phyloP scores from a whole-genome alignment of 768 basidiomycete genomes.

The Mycena crocata region DNA sequence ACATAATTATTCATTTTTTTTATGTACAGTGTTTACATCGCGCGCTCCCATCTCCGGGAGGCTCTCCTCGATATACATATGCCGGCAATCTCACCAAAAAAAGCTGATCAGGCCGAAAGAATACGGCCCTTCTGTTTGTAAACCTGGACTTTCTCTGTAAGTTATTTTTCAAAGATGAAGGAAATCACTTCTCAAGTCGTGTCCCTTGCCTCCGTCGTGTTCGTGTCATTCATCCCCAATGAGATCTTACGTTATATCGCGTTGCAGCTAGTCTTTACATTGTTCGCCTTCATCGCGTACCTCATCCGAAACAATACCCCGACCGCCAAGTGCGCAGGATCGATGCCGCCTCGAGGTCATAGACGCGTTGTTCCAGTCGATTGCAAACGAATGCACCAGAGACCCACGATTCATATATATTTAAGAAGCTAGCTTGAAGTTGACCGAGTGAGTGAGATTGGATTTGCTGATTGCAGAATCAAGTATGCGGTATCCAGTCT shows the following conservation, averaged over 20 bases:
- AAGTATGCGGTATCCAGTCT: conserved; percentile 7
- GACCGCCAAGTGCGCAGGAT: neutral
- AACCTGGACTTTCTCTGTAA: neutral
- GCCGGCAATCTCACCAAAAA: too few species aligned
- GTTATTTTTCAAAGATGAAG: neutral
- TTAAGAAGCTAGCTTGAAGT: conserved; percentile 2
- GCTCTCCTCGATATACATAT: too few species aligned
- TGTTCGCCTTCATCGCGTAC: neutral
- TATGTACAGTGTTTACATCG: too few species aligned
- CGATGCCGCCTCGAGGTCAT: neutral
- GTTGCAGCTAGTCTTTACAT: neutral
- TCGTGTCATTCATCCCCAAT: conserved; percentile 2
- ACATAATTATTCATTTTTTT: too few species aligned
- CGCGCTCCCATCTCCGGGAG: too few species aligned
- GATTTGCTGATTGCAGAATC: neutral
- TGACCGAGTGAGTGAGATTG: neutral
- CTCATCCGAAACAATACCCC: neutral
- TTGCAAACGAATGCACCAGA: conserved; percentile 3
- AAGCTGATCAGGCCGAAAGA: too few species aligned
- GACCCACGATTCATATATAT: conserved; percentile 14
- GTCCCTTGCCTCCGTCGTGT: neutral
- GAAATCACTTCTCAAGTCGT: neutral
- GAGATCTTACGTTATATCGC: neutral
- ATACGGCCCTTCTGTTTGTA: too few species aligned
- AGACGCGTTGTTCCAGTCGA: neutral